Evolutionary conservation across 768 basidiomycete species (phyloP).

Genomic region (Phallus indusiatus): DNA sequence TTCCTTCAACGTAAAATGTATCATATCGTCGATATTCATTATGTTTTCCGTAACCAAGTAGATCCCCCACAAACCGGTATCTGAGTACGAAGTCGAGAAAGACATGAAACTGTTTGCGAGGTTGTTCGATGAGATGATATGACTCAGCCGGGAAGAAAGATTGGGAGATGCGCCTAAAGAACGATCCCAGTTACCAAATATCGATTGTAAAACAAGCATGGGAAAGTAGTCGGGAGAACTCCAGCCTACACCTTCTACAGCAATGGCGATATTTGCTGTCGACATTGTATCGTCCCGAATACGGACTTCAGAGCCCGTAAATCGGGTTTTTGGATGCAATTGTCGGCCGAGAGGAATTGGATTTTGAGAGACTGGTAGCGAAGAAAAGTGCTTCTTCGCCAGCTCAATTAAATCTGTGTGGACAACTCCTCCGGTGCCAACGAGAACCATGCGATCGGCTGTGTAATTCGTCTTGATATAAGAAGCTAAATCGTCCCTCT

Average conservation of each 20-base stretch:
- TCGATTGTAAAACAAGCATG: constrained; percentile 96
- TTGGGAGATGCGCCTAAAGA: constrained; percentile 85
- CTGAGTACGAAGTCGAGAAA: constrained; percentile 97
- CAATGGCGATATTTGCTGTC: constrained; percentile 90
- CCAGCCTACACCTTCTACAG: constrained; percentile 98
- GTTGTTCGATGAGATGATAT: constrained; percentile 85
- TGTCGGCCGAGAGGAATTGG: constrained; percentile 84
- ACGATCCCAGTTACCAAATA: constrained; percentile 99
- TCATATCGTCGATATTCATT: constrained; percentile 84
- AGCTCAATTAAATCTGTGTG: constrained; percentile 89
- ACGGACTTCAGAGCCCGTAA: constrained; percentile 92
- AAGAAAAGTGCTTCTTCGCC: constrained; percentile 87
- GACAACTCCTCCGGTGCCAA: constrained; percentile 92
- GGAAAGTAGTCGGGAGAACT: constrained; percentile 98
- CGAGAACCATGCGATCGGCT: constrained; percentile 97
- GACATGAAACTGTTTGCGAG: constrained; percentile 99
- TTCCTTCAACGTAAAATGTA: constrained; percentile 90
- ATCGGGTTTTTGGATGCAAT: constrained; percentile 66
- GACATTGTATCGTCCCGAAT: constrained; percentile 86
- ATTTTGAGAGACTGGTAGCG: constrained; percentile 76
- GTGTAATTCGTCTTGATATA: constrained; percentile 99
- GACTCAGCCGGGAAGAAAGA: constrained; percentile 83
- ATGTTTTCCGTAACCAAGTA: constrained; percentile 95
- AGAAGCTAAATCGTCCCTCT: constrained; percentile 72
- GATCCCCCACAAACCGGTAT: constrained; percentile 98